Evolutionary conservation across 257 asterid genomes (phyloP).

Genomic region (Plantago major): DNA sequence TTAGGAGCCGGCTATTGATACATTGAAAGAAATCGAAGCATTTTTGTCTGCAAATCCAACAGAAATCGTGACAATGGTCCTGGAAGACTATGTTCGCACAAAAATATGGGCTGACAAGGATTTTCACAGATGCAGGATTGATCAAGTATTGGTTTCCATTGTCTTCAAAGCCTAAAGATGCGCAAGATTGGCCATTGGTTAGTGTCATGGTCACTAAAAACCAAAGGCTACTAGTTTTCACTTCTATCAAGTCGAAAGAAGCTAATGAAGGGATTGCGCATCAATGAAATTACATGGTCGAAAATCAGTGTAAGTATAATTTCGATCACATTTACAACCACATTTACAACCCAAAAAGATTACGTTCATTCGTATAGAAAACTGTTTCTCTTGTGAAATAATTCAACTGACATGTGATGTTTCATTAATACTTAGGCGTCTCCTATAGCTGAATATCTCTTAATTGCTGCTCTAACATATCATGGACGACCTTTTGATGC

Average conservation of each 20-base stretch:
- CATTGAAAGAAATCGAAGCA: conserved; percentile 58
- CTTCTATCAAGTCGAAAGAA: conserved; percentile 58
- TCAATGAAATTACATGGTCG: conserved; percentile 97
- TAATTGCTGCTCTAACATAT: too few relatives aligned
- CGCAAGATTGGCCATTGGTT: conserved; percentile 75
- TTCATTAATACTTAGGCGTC: too few relatives aligned
- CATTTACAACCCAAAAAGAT: too few relatives aligned
- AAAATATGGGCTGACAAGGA: conserved; percentile 68
- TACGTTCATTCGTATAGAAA: neutral
- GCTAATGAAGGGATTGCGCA: conserved; percentile 70
- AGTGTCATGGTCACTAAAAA: conserved; percentile 57
- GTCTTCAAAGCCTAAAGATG: conserved; percentile 67
- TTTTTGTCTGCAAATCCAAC: conserved; percentile 65
- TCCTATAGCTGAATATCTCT: neutral
- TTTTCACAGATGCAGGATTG: conserved; percentile 61
- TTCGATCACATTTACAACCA: too few relatives aligned
- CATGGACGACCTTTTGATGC: too few relatives aligned
- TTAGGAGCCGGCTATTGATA: conserved; percentile 55
- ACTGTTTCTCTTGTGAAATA: neutral
- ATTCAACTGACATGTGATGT: too few relatives aligned
- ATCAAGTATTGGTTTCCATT: conserved; percentile 75
- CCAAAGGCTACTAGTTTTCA: conserved; percentile 68
- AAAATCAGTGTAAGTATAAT: conserved; percentile 61
- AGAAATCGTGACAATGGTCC: conserved; percentile 71
- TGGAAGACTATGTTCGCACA: conserved; percentile 72